Base-by-base conservation (phyloP, 2,329 filamentous ascomycete species). In the Xylariaceae sp. region DNA sequence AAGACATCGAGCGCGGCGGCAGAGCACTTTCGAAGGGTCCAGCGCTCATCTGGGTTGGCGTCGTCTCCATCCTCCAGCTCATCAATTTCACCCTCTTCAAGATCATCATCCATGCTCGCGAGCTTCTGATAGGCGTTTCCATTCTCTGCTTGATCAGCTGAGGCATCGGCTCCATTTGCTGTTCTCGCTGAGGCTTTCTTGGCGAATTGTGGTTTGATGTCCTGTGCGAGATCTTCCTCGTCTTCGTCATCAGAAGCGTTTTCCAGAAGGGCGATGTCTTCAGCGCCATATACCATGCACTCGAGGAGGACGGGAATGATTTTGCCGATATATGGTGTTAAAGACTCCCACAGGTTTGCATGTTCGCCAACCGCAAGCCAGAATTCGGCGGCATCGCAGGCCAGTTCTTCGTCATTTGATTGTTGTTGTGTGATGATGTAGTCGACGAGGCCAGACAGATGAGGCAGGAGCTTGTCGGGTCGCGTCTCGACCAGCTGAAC, bases 21-120 rank as follows among this genome's bases (percentile, higher is more conserved):
- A 35, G 94, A 97, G 73, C 94, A 97, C 72, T 99, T 99, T 55
- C 94, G 84, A 46, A 99, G 75, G 47, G 92, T 97, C 94, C 94
- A 99, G 60, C 84, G 82, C 66, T 95, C 90, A 67, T 97, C 94
- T 0, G 90, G 89, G 59, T 91, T 89, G 44, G 79, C 81, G 55
- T 89, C 89, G 42, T 90, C 89, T 42, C 88, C 87, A 48, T 86
- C 85, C 38, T 87, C 80, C 42, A 80, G 75, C n/a, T 85, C 82
- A 35, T 86, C 87, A 39, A 96, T 83, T 67, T 96, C 91, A 35
- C 90, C 92, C 55, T 96, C 92, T 61, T 92, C 92, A 6, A 91
- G 71, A 41, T 90, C 86, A 53, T 89, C 87, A 39, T 90, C 82
- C 69, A 85, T 82, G 44, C 63, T 72, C 51, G 71, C 75, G 48